Evolutionary conservation across 768 basidiomycete species (phyloP).

Genomic region (Russula virescens): DNA sequence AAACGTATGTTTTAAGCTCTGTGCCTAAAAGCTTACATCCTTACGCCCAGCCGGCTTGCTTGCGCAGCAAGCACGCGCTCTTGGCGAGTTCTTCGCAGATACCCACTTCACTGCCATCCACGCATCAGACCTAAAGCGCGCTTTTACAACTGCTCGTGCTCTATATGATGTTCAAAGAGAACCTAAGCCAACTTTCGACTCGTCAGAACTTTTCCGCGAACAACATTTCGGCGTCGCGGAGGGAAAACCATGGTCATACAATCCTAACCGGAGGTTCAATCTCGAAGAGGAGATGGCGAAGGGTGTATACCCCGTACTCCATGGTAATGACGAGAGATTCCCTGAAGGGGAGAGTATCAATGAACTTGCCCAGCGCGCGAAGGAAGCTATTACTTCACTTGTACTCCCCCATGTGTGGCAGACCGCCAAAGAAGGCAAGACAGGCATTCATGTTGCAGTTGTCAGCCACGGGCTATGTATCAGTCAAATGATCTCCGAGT

Average conservation of each 20-base stretch:
- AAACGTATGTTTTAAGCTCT: conserved; percentile 27
- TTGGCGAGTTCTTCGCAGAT: conserved; percentile 47
- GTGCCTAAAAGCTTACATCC: neutral
- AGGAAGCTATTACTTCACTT: conserved; percentile 43
- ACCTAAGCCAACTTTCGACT: conserved; percentile 42
- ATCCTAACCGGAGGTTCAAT: conserved; percentile 19
- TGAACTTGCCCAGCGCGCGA: conserved; percentile 55
- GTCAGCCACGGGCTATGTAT: conserved; percentile 77
- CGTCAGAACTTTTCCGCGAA: conserved; percentile 54
- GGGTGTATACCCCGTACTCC: conserved; percentile 48
- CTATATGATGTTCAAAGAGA: conserved; percentile 44
- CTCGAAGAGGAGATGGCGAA: conserved; percentile 44
- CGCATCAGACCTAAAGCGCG: conserved; percentile 62
- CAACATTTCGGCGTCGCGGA: conserved; percentile 68
- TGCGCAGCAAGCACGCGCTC: conserved; percentile 35
- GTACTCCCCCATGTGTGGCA: conserved; percentile 51
- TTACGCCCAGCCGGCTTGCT: neutral
- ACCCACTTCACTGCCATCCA: conserved; percentile 51
- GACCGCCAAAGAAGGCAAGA: conserved; percentile 35
- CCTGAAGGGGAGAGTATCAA: conserved; percentile 68
- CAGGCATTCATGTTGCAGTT: conserved; percentile 51
- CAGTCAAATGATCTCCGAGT: conserved; percentile 41
- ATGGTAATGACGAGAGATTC: conserved; percentile 45
- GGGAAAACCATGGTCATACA: conserved; percentile 46
- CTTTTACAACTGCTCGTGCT: conserved; percentile 53